These are phyloP conservation scores for Aspergillus jensenii DNA, from an alignment of 2,329 filamentous ascomycete genomes.

Conservation along the genomic window DNA sequence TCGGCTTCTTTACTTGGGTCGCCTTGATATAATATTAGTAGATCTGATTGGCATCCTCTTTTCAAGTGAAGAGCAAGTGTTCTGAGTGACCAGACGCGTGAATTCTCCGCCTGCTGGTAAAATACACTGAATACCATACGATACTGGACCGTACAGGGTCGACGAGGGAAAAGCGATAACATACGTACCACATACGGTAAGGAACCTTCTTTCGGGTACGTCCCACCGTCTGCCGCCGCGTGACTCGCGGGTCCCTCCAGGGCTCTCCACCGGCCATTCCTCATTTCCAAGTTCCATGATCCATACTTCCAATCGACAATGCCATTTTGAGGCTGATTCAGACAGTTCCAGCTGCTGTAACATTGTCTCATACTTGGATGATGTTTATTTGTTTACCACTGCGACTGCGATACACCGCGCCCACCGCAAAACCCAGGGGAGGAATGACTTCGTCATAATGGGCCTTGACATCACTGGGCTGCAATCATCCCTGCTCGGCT, in stretches of 20 bases:
- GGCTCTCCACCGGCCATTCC: slow-evolving; percentile 12
- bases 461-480: neutral
- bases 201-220: slow-evolving; percentile 9
- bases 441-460: neutral
- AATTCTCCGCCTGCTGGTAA: neutral
- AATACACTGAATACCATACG: neutral
- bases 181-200: slow-evolving; percentile 2
- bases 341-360: neutral
- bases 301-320: neutral
- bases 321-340: neutral
- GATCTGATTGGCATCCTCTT: neutral
- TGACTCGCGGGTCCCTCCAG: slow-evolving; percentile 10
- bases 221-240: slow-evolving; percentile 9
- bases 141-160: neutral
- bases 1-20: neutral
- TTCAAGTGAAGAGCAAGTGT: neutral
- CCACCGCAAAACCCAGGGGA: neutral
- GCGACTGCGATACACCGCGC: neutral
- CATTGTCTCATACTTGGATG: neutral
- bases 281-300: slow-evolving; percentile 5
- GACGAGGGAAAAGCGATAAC: neutral
- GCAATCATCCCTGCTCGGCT: slow-evolving; percentile 15
- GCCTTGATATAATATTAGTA: neutral
- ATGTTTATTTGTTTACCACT: neutral
- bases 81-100: neutral